These are phyloP conservation scores for Pyrenochaeta sp. DNA, from an alignment of 2,329 filamentous ascomycete species.

Conservation along the genomic window DNA sequence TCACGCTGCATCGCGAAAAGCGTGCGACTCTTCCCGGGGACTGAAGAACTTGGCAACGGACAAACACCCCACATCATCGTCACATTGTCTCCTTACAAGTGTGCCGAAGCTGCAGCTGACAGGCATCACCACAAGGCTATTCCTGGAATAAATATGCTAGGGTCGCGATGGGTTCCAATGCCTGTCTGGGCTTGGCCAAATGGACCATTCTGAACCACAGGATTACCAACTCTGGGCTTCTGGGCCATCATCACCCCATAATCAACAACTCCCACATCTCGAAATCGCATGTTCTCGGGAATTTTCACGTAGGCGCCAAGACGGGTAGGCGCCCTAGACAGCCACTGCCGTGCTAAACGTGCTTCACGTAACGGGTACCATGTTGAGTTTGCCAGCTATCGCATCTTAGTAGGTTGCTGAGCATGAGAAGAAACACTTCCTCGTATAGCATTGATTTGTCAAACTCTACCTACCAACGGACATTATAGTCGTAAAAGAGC, in stretches of 20 bases:
- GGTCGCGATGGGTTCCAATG: slow-evolving; percentile 7
- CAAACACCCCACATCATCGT: background rate
- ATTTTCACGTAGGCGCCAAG: slow-evolving; percentile 21
- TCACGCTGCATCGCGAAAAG: background rate
- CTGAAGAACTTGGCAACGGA: background rate
- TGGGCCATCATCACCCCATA: slow-evolving; percentile 27
- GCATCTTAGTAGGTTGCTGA: slow-evolving; percentile 3
- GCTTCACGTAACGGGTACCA: slow-evolving; percentile 1
- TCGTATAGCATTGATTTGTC: background rate
- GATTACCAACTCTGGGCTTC: slow-evolving; percentile 38
- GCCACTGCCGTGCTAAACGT: slow-evolving; percentile 9
- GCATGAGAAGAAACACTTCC: slow-evolving; percentile 1
- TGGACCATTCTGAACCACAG: slow-evolving; percentile 12
- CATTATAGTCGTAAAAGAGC: slow-evolving; percentile 2
- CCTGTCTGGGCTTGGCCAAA: slow-evolving; percentile 19
- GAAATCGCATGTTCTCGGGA: slow-evolving; percentile 12
- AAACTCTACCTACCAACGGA: background rate
- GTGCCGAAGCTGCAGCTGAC: background rate
- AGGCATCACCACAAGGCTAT: slow-evolving; percentile 10
- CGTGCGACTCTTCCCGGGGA: background rate
- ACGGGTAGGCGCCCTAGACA: slow-evolving; percentile 17
- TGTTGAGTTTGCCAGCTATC: slow-evolving; percentile 1
- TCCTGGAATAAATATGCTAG: slow-evolving; percentile 8
- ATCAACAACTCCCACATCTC: slow-evolving; percentile 19
- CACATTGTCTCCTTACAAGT: background rate